Percentiles rank a stretch among this genome's conserved stretches.
phyloP scores from a whole-genome alignment of 345 rosid species.

The Arabis alpina region DNA sequence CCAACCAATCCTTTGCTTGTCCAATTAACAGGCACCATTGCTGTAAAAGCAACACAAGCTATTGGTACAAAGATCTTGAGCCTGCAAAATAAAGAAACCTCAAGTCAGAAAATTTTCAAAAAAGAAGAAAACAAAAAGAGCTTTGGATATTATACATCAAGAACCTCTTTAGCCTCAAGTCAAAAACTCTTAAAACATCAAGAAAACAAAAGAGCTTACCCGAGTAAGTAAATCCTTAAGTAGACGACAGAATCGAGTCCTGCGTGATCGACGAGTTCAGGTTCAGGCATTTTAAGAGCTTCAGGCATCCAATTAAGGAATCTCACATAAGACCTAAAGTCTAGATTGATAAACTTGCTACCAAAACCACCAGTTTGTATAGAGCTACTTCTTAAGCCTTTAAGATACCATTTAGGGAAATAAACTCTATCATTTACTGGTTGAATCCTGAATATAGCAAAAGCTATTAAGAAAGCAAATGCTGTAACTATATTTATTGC shows the following conservation, averaged over 20 bases:
- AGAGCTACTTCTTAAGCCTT: slow-evolving; percentile 78
- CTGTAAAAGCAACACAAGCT: slow-evolving; percentile 68
- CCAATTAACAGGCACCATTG: slow-evolving; percentile 91
- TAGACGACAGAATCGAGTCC: slow-evolving; percentile 93
- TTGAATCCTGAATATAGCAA: slow-evolving; percentile 84
- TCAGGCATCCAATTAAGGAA: slow-evolving; percentile 96
- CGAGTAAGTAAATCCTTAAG: slow-evolving; percentile 82
- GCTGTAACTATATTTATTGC: slow-evolving; percentile 83
- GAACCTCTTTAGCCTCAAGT: too few species aligned
- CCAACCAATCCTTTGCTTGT: slow-evolving; percentile 63
- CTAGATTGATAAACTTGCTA: slow-evolving; percentile 74
- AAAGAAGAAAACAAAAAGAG: too few species aligned
- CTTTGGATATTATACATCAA: too few species aligned
- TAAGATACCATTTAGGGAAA: slow-evolving; percentile 94
- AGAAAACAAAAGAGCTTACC: slow-evolving; percentile 45
- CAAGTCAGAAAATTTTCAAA: too few species aligned
- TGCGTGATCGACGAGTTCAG: slow-evolving; percentile 85
- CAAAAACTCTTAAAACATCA: too few species aligned
- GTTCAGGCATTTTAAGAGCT: slow-evolving; percentile 92
- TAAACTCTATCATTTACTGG: slow-evolving; percentile 92
- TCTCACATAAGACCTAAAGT: slow-evolving; percentile 65
- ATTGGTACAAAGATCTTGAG: slow-evolving; percentile 85
- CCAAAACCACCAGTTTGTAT: slow-evolving; percentile 59
- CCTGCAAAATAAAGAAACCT: slow-evolving; percentile 46
- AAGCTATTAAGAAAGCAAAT: slow-evolving; percentile 70